Conservation (phyloP, 176 grass and related monocot species). For the Dendrocalamus sinicus region DNA sequence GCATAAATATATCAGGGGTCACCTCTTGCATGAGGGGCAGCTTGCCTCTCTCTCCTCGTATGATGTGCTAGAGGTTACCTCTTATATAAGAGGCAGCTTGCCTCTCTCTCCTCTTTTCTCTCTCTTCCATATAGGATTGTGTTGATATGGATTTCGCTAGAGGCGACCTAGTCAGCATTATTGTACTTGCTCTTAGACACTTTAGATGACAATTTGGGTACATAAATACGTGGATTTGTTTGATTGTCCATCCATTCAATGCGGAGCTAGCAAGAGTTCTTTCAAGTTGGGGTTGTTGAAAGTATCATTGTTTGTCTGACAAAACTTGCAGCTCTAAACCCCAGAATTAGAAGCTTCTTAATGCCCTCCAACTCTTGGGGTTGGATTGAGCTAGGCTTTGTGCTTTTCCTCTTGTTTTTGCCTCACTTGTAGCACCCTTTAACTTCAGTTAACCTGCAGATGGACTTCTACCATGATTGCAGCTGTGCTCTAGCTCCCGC, state of each 20-base stretch:
- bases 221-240: neutral
- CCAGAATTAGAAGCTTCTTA: constrained; percentile 38
- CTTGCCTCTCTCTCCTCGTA: no score
- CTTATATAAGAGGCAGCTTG: no score
- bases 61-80: no score
- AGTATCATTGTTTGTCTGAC: constrained; percentile 36
- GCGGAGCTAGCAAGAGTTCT: neutral
- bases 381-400: neutral
- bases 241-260: neutral
- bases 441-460: constrained; percentile 34
- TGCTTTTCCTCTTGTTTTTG: neutral
- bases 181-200: no score
- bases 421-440: neutral
- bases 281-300: constrained; percentile 13
- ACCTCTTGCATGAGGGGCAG: no score
- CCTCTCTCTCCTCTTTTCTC: no score
- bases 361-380: neutral
- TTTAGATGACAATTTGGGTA: neutral
- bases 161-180: no score
- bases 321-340: constrained; percentile 11
- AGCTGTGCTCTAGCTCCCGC: constrained; percentile 5
- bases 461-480: constrained; percentile 5
- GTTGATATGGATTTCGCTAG: no score
- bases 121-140: no score
- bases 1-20: no score